Base-by-base conservation (phyloP, 257 asterid genomes). In the Lycium barbarum region DNA sequence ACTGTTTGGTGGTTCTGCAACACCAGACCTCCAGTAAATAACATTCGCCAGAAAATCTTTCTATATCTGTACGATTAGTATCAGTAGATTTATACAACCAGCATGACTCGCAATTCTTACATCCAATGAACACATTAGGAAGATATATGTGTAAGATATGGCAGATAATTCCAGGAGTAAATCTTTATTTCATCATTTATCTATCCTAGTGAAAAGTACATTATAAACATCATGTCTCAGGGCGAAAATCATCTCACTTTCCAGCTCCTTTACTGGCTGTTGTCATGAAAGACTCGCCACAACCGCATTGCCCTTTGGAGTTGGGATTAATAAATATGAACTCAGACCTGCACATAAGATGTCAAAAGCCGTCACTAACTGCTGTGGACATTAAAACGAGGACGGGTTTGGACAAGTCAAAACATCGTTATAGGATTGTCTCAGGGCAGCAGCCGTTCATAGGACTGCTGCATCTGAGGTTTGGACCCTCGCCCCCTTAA, bases 231-330 rank as follows among this genome's bases (percentile, higher is more conserved):
- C 47, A 76, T 66, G 12, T 49, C 51, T 82, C 81, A 70, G 6
- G n/a, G 6, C 38, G 53, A 67, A 26, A 51, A 15, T 54, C 49
- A 35, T 51, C 6, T 83, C 68, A 71, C 43, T 67, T 83, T 83
- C 49, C 51, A 35, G 85, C 61, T 51, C 79, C 85, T 22, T 14
- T 66, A 82, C 79, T 47, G 0, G 65, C 7, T 82, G 85, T 26
- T 63, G 86, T 79, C 86, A 79, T 83, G 65, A 86, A 86, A 51
- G 89, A 86, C 15, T 83, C 87, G 6, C 89, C 89, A 84, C 89
- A 86, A 70, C 89, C 89, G 47, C 87, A 84, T 54, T 86, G 83
- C 67, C 87, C 87, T 70, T 79, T 84, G 4, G 89, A 81, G 36
- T 86, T 86, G 33, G 87, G 89, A 68, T 86, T 86, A 63, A 87